phyloP scores from a whole-genome alignment of 768 basidiomycete genomes.

The Boletus sp. region DNA sequence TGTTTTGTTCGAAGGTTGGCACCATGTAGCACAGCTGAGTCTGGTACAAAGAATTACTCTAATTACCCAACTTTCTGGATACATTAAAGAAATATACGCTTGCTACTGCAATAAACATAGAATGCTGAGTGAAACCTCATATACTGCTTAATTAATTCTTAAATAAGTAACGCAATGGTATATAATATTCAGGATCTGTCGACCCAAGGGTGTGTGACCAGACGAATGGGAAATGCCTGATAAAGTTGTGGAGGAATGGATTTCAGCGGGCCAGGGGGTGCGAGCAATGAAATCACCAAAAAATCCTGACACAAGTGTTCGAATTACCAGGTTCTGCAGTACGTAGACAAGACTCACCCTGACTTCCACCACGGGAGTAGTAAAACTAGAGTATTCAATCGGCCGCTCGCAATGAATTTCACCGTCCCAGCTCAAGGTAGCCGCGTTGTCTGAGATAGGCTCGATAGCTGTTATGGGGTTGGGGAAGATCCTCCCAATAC shows the following conservation, averaged over 20 bases:
- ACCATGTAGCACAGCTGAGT: too few species aligned
- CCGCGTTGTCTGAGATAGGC: conserved; percentile 26
- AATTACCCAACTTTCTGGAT: not conserved
- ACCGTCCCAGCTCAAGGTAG: conserved; percentile 62
- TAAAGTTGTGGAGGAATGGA: conserved; percentile 40
- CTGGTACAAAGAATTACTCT: too few species aligned
- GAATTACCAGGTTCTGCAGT: not conserved
- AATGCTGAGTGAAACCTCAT: not conserved
- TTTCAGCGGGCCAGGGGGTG: conserved; percentile 33
- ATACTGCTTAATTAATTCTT: conserved; percentile 15
- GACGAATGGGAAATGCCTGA: conserved; percentile 53
- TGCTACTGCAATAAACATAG: not conserved
- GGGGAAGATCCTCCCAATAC: conserved; percentile 43
- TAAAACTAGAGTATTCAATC: conserved; percentile 49
- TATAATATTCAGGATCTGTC: conserved; percentile 22
- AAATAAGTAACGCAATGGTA: conserved; percentile 12
- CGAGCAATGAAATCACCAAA: conserved; percentile 48
- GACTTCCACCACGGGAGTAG: conserved; percentile 45
- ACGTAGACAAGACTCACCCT: conserved; percentile 38
- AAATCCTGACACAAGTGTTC: conserved; percentile 48
- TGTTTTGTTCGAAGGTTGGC: too few species aligned
- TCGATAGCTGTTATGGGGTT: conserved; percentile 39
- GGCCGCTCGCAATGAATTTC: conserved; percentile 42
- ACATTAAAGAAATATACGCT: conserved; percentile 13
- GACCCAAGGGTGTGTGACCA: conserved; percentile 61